Evolutionary conservation across 176 grass and related monocot genomes (phyloP), one percentile per base, ranked within the genome.

Genomic region (Oropetium thomaeum): DNA sequence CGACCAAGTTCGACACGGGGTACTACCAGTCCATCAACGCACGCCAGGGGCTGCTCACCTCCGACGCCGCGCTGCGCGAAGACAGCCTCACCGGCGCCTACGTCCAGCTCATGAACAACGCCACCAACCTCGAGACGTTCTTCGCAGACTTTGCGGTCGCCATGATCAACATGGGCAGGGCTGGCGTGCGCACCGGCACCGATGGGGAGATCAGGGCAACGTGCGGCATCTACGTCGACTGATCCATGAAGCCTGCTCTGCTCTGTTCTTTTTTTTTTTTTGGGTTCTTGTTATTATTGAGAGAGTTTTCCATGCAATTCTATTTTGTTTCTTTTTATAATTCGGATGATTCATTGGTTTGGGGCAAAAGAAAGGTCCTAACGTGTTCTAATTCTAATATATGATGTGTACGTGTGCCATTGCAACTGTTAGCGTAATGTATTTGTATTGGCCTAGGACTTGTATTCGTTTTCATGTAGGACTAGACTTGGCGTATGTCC

Each of bases 141-240:
- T 94, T 94, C 75, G 16, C 32, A 1, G 92, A 94, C 74, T 94
- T 94, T 32, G 71, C 59, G 43, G 45, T 59, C 42, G 80, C 92
- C 68, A 94, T 94, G 85, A 11, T 90, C 65, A 85, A 86, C 42
- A 94, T 90, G 85, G 88, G 88, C 17, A 81, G 84, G 44, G 60
- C 70, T 2, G 79, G 40, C 35, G 85, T 69, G 55, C 88, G 72
- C 57, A 90, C 91, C 23, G 81, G 81, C 31, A 42, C 33, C 27
- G 75, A 78, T 27, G 91, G 91, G 4, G 77, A 87, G n/a, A 90
- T 93, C 81, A 87, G 88, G 51, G 31, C 20, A 3, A 87, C 76
- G 0, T 93, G 91, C 62, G 65, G 48, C 2, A 5, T 88, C 57
- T 86, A 76, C 80, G 70, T 89, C 72, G 86, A 86, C 72, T 92